Base-by-base conservation (phyloP, 306 rosid species). In the Aeschynomene evenia region DNA sequence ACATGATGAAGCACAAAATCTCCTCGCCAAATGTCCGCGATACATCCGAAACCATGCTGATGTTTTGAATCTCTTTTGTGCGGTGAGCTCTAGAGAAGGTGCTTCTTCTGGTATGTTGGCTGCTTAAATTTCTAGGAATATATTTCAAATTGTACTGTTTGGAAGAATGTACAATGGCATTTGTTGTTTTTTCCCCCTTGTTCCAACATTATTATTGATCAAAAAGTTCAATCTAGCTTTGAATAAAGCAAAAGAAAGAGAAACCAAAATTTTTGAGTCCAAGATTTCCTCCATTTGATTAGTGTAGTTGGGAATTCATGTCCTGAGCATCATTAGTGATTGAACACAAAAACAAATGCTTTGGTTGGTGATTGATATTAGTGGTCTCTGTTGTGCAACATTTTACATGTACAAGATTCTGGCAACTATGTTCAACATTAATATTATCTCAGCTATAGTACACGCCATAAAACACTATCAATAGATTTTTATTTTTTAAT, bases 21-120 rank as follows among this genome's bases (percentile, higher is more conserved):
- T 85, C 70, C 99, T 94, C 59, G 81, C 95, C 13, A 78, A 84
- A 78, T 90, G 97, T 83, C 97, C 97, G 4, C 9, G 79, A 48
- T 80, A 53, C 85, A 85, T 90, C 36, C 89, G 96, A 9, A 80
- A 87, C 62, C 79, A 88, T 61, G 86, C 95, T 9, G 95, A 90
- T 66, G 87, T 91, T 50, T 83, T 94, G 83, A 80, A 84, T 78
- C 80, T 85, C 10, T 85, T 94, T 76, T 83, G 24, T 77, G 81
- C 88, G 60, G 56, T 40, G 70, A 80, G 82, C 63, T 51, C 90
- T 37, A 83, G 26, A 66, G 84, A 77, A 71, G 69, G 70, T 69
- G 80, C 81, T 58, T 70, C 81, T 63, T 22, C 88, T 62, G 55
- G 59, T 66, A 55, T 20, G 42, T 77, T 79, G 79, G 70, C 86